Evolutionary conservation across 305 asterid genomes (phyloP).

Genomic region (Fraxinus angustifolia): DNA sequence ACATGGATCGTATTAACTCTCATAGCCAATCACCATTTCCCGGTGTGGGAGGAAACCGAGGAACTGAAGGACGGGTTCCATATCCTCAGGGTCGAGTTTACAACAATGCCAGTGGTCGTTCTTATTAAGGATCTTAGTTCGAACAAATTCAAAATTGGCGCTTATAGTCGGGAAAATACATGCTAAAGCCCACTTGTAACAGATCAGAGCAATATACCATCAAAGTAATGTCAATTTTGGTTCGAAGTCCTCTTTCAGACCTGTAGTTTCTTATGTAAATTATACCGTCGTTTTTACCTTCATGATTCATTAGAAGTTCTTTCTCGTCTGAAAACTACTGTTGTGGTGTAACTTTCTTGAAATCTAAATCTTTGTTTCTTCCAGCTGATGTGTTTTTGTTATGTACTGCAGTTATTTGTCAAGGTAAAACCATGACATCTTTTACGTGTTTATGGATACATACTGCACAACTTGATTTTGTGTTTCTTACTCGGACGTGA

Average conservation of each 20-base stretch:
- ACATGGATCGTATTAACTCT: not conserved
- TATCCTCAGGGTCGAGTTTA: conserved; percentile 22
- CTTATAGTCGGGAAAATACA: not conserved
- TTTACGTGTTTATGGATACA: not conserved
- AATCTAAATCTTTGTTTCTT: not conserved
- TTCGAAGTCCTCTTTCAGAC: not conserved
- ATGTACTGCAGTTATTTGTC: not conserved
- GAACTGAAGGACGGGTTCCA: conserved; percentile 19
- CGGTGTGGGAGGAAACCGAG: not conserved
- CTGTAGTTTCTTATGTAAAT: not conserved
- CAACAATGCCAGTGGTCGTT: conserved; percentile 6
- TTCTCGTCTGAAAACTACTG: not conserved
- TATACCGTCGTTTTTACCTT: not conserved
- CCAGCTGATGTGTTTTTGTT: not conserved
- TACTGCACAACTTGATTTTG: not conserved
- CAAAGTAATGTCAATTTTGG: not conserved
- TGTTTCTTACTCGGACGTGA: not conserved
- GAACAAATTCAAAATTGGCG: not conserved
- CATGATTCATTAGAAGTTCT: not conserved
- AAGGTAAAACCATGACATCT: not conserved
- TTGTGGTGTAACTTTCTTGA: not conserved
- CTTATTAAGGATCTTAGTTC: not conserved
- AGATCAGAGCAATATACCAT: not conserved
- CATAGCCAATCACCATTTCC: not conserved
- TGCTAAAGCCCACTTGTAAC: not conserved